These are phyloP conservation scores for Fusarium sterilihyphosum DNA, from an alignment of 2,329 filamentous ascomycete genomes.

Conservation along the genomic window DNA sequence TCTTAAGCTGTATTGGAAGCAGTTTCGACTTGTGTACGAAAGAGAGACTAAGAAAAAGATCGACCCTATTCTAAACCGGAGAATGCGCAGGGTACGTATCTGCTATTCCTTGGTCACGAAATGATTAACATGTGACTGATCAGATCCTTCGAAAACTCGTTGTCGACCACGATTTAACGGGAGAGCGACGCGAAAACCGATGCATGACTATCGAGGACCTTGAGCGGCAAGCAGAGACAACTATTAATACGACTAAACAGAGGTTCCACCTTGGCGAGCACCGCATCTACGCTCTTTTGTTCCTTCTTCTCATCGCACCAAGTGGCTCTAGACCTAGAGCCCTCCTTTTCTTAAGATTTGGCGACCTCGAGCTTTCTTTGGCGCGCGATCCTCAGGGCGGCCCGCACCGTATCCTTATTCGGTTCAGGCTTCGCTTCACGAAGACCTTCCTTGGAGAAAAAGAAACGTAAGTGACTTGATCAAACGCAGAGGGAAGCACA, in stretches of 20 bases:
- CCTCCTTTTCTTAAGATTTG: not conserved
- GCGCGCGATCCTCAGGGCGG: not conserved
- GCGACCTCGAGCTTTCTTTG: not conserved
- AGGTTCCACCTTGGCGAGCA: not conserved
- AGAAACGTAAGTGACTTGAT: not conserved
- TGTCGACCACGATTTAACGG: not conserved
- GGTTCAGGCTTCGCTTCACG: not conserved
- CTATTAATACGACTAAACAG: not conserved
- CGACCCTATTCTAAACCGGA: not conserved
- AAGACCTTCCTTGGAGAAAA: not conserved
- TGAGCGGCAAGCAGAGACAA: not conserved
- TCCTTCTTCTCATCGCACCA: constrained; percentile 36
- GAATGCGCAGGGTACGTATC: not conserved
- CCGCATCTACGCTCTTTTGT: constrained; percentile 16
- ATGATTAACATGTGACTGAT: not conserved
- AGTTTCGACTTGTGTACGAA: not conserved
- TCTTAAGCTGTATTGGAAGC: not conserved
- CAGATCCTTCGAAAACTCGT: not conserved
- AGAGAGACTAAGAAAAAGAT: not conserved
- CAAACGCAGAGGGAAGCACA: no score
- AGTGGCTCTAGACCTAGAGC: constrained; percentile 21
- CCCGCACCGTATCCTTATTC: not conserved
- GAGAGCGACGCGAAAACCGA: not conserved
- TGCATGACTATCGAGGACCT: constrained; percentile 1
- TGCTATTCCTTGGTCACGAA: not conserved